phyloP scores from a whole-genome alignment of 1,284 basidiomycete genomes.

The Cutaneotrichosporon arboriforme region DNA sequence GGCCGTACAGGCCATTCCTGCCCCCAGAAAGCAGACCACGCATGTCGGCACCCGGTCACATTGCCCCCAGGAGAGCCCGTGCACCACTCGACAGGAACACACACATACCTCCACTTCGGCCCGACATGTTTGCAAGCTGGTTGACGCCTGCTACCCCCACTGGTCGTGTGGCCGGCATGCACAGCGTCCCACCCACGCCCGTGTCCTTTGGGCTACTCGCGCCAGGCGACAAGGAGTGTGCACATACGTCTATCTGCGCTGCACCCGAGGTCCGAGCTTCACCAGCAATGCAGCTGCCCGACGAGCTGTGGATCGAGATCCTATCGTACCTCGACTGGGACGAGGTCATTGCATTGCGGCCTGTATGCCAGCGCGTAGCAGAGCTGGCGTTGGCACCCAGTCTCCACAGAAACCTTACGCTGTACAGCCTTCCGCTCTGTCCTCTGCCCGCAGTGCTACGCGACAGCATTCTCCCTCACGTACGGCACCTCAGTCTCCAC shows the following conservation, averaged over 20 bases:
- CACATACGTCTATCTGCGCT: constrained; percentile 11
- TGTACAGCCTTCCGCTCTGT: constrained; percentile 21
- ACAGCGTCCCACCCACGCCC: too few species aligned
- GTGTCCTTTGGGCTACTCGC: too few species aligned
- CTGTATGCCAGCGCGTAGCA: constrained; percentile 12
- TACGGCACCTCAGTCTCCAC: constrained; percentile 25
- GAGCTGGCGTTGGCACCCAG: constrained; percentile 18
- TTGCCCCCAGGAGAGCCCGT: too few species aligned
- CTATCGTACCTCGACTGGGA: constrained; percentile 23
- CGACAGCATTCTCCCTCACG: constrained; percentile 18
- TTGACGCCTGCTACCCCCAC: too few species aligned
- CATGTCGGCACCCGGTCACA: too few species aligned
- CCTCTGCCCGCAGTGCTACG: constrained; percentile 6
- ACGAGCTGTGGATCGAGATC: constrained; percentile 29
- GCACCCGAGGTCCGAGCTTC: not conserved
- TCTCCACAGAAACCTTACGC: constrained; percentile 23
- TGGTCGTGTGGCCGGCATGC: not conserved
- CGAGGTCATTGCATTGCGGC: constrained; percentile 22
- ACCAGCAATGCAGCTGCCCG: constrained; percentile 18
- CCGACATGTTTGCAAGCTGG: too few species aligned
- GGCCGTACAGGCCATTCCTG: too few species aligned
- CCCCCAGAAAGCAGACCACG: too few species aligned
- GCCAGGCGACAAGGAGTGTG: not conserved
- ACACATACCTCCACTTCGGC: too few species aligned
- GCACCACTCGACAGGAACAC: too few species aligned